Conservation (phyloP, 2,329 filamentous ascomycete species). For the Trichophyton schoenleinii region DNA sequence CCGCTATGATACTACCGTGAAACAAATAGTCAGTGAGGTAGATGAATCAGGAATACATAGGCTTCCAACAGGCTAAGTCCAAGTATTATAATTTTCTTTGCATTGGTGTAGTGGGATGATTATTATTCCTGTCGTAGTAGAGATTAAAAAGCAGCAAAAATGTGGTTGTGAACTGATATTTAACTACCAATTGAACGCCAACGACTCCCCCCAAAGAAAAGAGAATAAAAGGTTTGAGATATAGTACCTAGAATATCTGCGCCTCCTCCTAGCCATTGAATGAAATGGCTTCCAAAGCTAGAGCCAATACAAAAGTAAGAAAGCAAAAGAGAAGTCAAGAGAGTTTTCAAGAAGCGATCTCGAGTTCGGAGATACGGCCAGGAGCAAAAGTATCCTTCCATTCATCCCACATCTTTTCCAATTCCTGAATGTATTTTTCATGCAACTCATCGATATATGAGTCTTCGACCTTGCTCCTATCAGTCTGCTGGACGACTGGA, state of each 20-base stretch:
- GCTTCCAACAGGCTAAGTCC: not conserved
- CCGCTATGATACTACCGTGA: not conserved
- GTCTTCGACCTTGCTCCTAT: slow-evolving; percentile 51
- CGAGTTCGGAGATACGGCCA: slow-evolving; percentile 32
- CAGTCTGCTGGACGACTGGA: slow-evolving; percentile 47
- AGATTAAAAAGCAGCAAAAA: not conserved
- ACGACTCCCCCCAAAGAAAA: not conserved
- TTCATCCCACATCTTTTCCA: slow-evolving; percentile 35
- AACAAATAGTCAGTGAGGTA: not conserved
- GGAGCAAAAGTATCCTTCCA: slow-evolving; percentile 36
- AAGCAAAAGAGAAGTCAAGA: not conserved
- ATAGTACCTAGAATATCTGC: not conserved
- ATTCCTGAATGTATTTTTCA: slow-evolving; percentile 56
- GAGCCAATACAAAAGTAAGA: not conserved
- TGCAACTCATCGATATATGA: slow-evolving; percentile 73
- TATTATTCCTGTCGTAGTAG: not conserved
- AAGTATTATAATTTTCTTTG: not conserved
- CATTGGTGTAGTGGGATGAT: not conserved
- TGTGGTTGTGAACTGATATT: not conserved
- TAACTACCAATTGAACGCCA: not conserved
- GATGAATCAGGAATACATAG: not conserved
- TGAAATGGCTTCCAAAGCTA: not conserved
- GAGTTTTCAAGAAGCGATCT: slow-evolving; percentile 29
- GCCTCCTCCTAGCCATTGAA: not conserved
- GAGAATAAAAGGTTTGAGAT: not conserved